phyloP scores from a whole-genome alignment of 352 stramenopile species.

The Albugo candida region DNA sequence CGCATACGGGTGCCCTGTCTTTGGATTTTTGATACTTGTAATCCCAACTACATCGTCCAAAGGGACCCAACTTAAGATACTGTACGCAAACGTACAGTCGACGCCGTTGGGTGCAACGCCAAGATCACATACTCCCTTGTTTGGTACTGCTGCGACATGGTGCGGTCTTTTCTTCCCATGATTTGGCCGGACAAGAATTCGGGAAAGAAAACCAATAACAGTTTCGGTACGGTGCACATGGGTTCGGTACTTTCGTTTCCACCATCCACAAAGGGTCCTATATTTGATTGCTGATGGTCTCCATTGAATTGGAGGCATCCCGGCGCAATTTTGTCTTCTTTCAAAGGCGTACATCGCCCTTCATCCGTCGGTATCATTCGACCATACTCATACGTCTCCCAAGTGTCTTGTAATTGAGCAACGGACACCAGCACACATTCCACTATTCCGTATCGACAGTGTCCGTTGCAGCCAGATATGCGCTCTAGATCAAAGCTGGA shows the following conservation, averaged over 20 bases:
- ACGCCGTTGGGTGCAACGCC: slow-evolving; percentile 31
- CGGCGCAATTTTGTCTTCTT: slow-evolving; percentile 5
- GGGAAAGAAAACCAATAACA: slow-evolving; percentile 74
- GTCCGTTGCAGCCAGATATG: slow-evolving; percentile 42
- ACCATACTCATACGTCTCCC: slow-evolving; percentile 36
- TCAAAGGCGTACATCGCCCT: slow-evolving; percentile 41
- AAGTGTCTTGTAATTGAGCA: slow-evolving; percentile 27
- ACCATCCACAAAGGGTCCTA: slow-evolving; percentile 14
- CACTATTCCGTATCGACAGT: slow-evolving; percentile 56
- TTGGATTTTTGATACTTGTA: slow-evolving; percentile 24
- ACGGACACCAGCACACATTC: slow-evolving; percentile 57
- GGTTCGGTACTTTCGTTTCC: slow-evolving; percentile 21
- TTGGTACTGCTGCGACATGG: slow-evolving; percentile 15
- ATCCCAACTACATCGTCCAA: slow-evolving; percentile 66
- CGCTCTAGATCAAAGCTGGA: slow-evolving; percentile 20
- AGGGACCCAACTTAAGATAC: slow-evolving; percentile 38
- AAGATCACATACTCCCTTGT: slow-evolving; percentile 24
- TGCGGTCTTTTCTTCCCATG: slow-evolving; percentile 22
- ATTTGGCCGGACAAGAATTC: slow-evolving; percentile 29
- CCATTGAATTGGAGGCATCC: slow-evolving; percentile 12
- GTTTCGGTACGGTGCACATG: slow-evolving; percentile 45
- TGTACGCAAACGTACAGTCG: slow-evolving; percentile 51
- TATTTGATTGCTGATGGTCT: slow-evolving; percentile 7
- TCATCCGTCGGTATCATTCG: slow-evolving; percentile 44
- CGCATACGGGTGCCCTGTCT: slow-evolving; percentile 15